These are phyloP conservation scores for Fraxinus sp. DNA, from an alignment of 305 asterid genomes.

Conservation along the genomic window DNA sequence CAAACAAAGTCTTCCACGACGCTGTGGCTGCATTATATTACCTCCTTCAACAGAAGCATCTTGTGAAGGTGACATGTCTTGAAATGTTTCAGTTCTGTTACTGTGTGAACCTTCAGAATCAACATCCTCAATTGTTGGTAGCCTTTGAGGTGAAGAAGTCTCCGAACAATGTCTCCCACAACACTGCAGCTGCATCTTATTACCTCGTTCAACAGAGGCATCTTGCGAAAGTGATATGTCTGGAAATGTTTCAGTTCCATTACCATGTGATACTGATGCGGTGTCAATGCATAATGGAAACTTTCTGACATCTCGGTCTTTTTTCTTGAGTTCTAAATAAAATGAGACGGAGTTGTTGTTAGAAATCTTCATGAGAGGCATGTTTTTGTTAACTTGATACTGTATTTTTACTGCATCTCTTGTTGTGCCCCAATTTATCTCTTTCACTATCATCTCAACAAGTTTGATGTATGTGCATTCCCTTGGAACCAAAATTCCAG, in stretches of 20 bases:
- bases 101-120: not conserved
- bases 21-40: not conserved
- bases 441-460: not conserved
- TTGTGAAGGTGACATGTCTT: not conserved
- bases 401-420: not conserved
- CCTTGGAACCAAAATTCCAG: not conserved
- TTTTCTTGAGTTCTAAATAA: not conserved
- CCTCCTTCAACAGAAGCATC: not conserved
- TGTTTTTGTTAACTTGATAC: not conserved
- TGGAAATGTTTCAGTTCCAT: not conserved
- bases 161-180: not conserved
- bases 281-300: not conserved
- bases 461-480: not conserved
- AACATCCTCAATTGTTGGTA: not conserved
- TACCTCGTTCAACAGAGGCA: not conserved
- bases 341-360: not conserved
- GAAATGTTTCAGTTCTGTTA: not conserved
- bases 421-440: not conserved
- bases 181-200: not conserved
- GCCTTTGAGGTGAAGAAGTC: not conserved
- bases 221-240: not conserved
- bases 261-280: not conserved
- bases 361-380: not conserved
- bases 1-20: not conserved
- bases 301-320: not conserved